Percentiles rank a stretch among this genome's conserved stretches.
Evolutionary conservation across 2,329 filamentous ascomycete genomes (phyloP).

Genomic region (Pyricularia pennisetigena): DNA sequence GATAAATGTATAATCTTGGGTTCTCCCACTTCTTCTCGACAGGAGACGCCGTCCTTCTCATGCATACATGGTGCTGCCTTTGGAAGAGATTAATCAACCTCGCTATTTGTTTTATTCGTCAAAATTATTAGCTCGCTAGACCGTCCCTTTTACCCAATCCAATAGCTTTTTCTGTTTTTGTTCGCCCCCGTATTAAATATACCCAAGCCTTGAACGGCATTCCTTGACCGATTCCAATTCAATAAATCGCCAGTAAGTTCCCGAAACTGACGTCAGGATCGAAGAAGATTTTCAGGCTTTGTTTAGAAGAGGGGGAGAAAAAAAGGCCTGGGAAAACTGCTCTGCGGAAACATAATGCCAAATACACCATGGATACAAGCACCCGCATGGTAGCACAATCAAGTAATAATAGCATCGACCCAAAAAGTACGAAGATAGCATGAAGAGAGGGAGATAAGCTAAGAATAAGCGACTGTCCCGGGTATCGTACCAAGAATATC

Average conservation of each 20-base stretch:
- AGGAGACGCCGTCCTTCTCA: neutral
- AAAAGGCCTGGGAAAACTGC: neutral
- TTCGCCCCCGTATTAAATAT: neutral
- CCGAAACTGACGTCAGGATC: neutral
- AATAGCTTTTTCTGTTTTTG: neutral
- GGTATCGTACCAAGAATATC: neutral
- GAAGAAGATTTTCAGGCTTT: neutral
- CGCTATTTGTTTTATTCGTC: neutral
- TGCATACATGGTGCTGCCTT: neutral
- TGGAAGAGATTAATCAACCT: neutral
- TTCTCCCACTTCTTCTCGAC: too few species aligned
- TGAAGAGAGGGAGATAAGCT: neutral
- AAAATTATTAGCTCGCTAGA: neutral
- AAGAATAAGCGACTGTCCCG: slow-evolving; percentile 3
- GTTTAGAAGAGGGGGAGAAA: neutral
- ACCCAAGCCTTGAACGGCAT: neutral
- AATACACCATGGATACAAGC: neutral
- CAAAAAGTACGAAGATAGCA: neutral
- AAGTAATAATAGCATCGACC: neutral
- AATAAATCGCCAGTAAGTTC: neutral
- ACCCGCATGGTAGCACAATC: neutral
- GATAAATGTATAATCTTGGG: too few species aligned
- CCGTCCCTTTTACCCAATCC: neutral
- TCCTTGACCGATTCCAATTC: neutral
- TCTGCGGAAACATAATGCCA: neutral